phyloP scores from a whole-genome alignment of 495 filamentous ascomycete genomes.

The Gamarada debralockiae region DNA sequence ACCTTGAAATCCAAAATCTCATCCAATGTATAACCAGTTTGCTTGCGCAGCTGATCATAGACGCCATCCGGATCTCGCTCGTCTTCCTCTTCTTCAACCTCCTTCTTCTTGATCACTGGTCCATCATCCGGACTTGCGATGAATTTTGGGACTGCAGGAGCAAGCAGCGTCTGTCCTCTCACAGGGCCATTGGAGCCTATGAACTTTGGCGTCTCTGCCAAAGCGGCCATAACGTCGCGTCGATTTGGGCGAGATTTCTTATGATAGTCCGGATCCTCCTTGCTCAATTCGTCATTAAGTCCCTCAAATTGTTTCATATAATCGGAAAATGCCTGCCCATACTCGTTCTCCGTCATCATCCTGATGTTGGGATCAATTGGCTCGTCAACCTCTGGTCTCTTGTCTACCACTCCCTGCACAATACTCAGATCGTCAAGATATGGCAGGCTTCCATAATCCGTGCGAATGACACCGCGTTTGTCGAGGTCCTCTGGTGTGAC shows the following conservation, averaged over 20 bases:
- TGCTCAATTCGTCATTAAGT: not conserved
- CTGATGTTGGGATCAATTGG: slow-evolving; percentile 52
- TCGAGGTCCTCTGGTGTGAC: slow-evolving; percentile 76
- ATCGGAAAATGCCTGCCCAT: not conserved
- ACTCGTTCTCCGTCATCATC: slow-evolving; percentile 46
- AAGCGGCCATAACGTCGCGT: slow-evolving; percentile 3
- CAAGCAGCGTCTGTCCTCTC: not conserved
- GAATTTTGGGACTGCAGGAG: slow-evolving; percentile 15
- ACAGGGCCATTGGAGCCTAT: slow-evolving; percentile 22
- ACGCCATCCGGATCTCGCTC: slow-evolving; percentile 42
- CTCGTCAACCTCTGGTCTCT: slow-evolving; percentile 28
- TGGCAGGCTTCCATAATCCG: slow-evolving; percentile 64
- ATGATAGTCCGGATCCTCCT: slow-evolving; percentile 22
- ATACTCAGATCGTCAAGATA: slow-evolving; percentile 87
- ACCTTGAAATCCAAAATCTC: slow-evolving; percentile 51
- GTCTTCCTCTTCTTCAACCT: slow-evolving; percentile 36
- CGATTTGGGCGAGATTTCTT: slow-evolving; percentile 1
- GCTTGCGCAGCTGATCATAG: slow-evolving; percentile 50
- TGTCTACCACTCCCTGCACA: slow-evolving; percentile 73
- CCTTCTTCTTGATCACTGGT: slow-evolving; percentile 27
- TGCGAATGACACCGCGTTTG: slow-evolving; percentile 61
- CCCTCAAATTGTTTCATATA: not conserved
- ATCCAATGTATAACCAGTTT: slow-evolving; percentile 59
- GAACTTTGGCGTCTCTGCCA: slow-evolving; percentile 1
- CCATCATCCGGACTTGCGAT: not conserved